Evolutionary conservation across 208 protist genomes (phyloP), one percentile per base, ranked within the genome.

Genomic region (Strigomonas culicis): DNA sequence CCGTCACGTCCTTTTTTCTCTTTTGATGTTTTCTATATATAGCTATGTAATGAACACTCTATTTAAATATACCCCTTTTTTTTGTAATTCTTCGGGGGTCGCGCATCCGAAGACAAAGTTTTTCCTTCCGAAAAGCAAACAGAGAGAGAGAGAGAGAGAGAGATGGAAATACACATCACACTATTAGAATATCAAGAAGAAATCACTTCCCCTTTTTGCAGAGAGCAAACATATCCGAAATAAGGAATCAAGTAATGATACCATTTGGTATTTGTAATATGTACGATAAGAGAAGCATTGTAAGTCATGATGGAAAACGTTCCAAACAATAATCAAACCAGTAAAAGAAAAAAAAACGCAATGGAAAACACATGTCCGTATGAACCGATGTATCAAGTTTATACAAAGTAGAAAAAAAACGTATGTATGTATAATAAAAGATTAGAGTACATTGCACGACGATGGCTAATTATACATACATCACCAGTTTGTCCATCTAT

Each of bases 101-200:
- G n/a, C n/a, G n/a, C n/a, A n/a, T n/a, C n/a, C n/a, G n/a, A n/a
- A n/a, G n/a, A n/a, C n/a, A n/a, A n/a, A n/a, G n/a, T n/a, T n/a
- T n/a, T n/a, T n/a, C n/a, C n/a, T n/a, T n/a, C n/a, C 4, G 1
- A 13, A 61, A 61, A 13, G 49, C 24, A 19, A 44, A 60, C 21
- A 63, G 13, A 53, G 7, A 72, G 17, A 59, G 30, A 72, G 15
- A 53, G 31, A 66, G 7, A 61, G 22, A 59, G 41, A 72, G 27
- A 66, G 22, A 63, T 17, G 62, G 10, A 55, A 36, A 55, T 34
- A n/a, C n/a, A n/a, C n/a, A n/a, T n/a, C n/a, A n/a, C n/a, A n/a
- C n/a, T n/a, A n/a, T n/a, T n/a, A n/a, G n/a, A n/a, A n/a, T n/a
- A n/a, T n/a, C n/a, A n/a, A n/a, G n/a, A n/a, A n/a, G n/a, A n/a